Percentiles rank a stretch among this genome's conserved stretches.
Evolutionary conservation across 345 rosid species (phyloP).

Genomic region (Acer yangbiense): DNA sequence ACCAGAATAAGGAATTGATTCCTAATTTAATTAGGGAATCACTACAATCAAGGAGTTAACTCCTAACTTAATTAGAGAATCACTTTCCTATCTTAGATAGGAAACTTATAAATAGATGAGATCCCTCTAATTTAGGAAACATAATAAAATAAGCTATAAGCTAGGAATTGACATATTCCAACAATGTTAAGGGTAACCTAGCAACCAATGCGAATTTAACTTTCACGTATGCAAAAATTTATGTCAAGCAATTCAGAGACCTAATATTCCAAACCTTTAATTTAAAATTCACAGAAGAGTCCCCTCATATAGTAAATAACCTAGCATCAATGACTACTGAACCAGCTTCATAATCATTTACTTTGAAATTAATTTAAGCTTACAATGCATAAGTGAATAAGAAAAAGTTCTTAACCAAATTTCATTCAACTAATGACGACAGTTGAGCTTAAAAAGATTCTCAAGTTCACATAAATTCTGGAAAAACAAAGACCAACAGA

Average conservation of each 20-base stretch:
- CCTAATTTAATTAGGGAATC: no score
- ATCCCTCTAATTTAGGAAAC: no score
- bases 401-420: background rate
- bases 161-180: no score
- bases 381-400: background rate
- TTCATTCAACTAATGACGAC: background rate
- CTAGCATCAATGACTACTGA: background rate
- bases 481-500: background rate
- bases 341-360: background rate
- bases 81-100: no score
- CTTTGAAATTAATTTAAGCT: background rate
- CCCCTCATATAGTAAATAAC: background rate
- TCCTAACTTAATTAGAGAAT: no score
- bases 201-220: background rate
- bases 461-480: background rate
- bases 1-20: no score
- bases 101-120: no score
- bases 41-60: no score
- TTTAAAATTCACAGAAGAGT: no score
- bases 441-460: no score
- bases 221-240: background rate
- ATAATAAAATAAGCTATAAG: no score
- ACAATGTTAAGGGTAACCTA: constrained; percentile 10
- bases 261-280: background rate
- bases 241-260: background rate